A percentile compares a stretch with the other conserved stretches of the same genome.
These are phyloP conservation scores for Fomitopsis betulina DNA, from an alignment of 1,284 basidiomycete species.

Conservation along the genomic window DNA sequence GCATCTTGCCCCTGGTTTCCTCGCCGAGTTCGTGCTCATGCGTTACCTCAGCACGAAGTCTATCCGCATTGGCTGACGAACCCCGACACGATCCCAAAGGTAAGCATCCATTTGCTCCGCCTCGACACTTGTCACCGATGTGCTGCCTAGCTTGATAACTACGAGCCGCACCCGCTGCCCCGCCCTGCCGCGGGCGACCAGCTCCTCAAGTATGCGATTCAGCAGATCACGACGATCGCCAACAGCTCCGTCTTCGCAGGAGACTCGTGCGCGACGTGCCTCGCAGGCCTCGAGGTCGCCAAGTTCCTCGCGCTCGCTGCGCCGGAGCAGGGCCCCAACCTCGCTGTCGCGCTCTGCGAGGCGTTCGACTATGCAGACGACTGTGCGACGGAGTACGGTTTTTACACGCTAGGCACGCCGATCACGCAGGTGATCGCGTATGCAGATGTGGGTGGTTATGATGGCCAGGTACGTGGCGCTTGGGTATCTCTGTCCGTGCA, in stretches of 20 bases:
- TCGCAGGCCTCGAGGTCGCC: constrained; percentile 54
- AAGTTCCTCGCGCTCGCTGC: constrained; percentile 67
- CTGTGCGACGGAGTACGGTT: constrained; percentile 47
- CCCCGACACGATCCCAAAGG: constrained; percentile 51
- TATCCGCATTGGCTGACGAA: constrained; percentile 58
- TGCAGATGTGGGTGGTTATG: constrained; percentile 62
- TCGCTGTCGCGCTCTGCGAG: constrained; percentile 60
- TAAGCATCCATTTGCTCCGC: constrained; percentile 10
- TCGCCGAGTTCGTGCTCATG: not conserved
- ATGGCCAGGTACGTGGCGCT: constrained; percentile 51
- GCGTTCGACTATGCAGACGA: constrained; percentile 42
- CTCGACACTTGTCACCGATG: not conserved
- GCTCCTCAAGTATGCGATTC: constrained; percentile 46
- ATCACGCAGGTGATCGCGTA: constrained; percentile 66
- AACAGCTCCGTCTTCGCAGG: constrained; percentile 46
- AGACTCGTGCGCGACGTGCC: constrained; percentile 58
- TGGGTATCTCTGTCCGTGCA: not conserved
- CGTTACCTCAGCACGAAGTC: constrained; percentile 39
- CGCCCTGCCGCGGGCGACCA: constrained; percentile 39
- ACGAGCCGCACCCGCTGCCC: constrained; percentile 65
- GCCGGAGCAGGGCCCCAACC: constrained; percentile 54
- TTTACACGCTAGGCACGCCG: constrained; percentile 48
- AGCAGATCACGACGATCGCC: constrained; percentile 51
- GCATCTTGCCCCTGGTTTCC: constrained; percentile 6
- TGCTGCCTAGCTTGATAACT: constrained; percentile 40